These are phyloP conservation scores for Aureobasidium pullulans DNA, from an alignment of 2,329 filamentous ascomycete genomes.

Conservation along the genomic window DNA sequence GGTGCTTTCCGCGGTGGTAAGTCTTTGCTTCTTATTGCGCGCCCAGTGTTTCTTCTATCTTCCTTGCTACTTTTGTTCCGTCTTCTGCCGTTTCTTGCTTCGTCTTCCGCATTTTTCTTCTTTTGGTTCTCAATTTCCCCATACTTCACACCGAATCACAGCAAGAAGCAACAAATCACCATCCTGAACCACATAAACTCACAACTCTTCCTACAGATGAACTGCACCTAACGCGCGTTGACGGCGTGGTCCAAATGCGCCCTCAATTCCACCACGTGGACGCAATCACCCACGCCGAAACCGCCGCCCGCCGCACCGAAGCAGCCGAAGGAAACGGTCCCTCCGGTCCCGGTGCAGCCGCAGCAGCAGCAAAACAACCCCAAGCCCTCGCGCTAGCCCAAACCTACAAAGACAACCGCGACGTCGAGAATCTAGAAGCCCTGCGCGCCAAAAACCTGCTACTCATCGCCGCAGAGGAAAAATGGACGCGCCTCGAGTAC, in stretches of 20 bases:
- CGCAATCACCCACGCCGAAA: constrained; percentile 57
- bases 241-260: constrained; percentile 77
- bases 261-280: constrained; percentile 92
- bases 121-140: too few species aligned
- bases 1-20: constrained; percentile 68
- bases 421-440: constrained; percentile 54
- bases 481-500: constrained; percentile 73
- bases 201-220: constrained; percentile 47
- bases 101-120: too few species aligned
- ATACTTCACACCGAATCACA: too few species aligned
- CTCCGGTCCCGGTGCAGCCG: constrained; percentile 34
- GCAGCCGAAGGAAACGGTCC: constrained; percentile 38
- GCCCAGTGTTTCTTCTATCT: too few species aligned
- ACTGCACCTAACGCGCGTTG: constrained; percentile 77
- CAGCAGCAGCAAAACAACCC: constrained; percentile 8
- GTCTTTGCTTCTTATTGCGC: too few species aligned
- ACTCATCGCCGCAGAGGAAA: constrained; percentile 69
- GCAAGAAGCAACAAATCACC: too few species aligned
- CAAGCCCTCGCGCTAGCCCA: constrained; percentile 20
- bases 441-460: constrained; percentile 71
- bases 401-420: constrained; percentile 33
- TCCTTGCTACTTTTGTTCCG: too few species aligned
- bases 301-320: constrained; percentile 31
- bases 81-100: too few species aligned
- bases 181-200: background rate